Evolutionary conservation across 208 protist genomes (phyloP).

Genomic region (Angomonas deanei): DNA sequence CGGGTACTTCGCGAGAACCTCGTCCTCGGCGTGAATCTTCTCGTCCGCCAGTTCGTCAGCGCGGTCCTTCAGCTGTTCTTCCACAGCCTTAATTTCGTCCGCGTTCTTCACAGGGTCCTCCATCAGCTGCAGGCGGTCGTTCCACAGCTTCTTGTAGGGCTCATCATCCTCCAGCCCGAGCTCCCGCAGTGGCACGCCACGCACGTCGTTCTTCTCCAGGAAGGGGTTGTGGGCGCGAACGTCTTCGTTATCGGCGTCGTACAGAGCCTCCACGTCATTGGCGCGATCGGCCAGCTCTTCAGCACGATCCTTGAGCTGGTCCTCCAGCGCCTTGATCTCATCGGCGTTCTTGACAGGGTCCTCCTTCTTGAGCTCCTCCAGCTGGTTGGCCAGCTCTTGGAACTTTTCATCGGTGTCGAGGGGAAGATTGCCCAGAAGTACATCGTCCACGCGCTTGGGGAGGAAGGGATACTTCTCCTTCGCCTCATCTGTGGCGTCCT

Average conservation of each 20-base stretch:
- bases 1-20: slow-evolving; percentile 10
- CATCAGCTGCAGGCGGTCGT: slow-evolving; percentile 17
- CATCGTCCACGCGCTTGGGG: slow-evolving; percentile 26
- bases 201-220: slow-evolving; percentile 23
- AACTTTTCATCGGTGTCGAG: slow-evolving; percentile 26
- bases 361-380: slow-evolving; percentile 14
- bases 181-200: slow-evolving; percentile 22
- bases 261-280: slow-evolving; percentile 20
- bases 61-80: slow-evolving; percentile 13
- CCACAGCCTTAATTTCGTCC: slow-evolving; percentile 11
- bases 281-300: slow-evolving; percentile 12
- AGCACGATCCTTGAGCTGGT: too few relatives aligned
- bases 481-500: too few relatives aligned
- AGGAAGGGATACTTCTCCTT: slow-evolving; percentile 50
- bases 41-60: slow-evolving; percentile 21
- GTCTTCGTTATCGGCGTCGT: slow-evolving; percentile 18
- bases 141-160: slow-evolving; percentile 17
- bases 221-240: slow-evolving; percentile 34
- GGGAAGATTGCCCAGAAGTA: slow-evolving; percentile 33
- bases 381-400: slow-evolving; percentile 16
- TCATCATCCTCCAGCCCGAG: slow-evolving; percentile 17
- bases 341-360: slow-evolving; percentile 12
- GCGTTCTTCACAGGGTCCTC: slow-evolving; percentile 20
- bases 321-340: background rate
- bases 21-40: slow-evolving; percentile 13